These are phyloP conservation scores for Sugiyamaella qingdaonensis DNA, from an alignment of 805 yeast species.

Conservation along the genomic window DNA sequence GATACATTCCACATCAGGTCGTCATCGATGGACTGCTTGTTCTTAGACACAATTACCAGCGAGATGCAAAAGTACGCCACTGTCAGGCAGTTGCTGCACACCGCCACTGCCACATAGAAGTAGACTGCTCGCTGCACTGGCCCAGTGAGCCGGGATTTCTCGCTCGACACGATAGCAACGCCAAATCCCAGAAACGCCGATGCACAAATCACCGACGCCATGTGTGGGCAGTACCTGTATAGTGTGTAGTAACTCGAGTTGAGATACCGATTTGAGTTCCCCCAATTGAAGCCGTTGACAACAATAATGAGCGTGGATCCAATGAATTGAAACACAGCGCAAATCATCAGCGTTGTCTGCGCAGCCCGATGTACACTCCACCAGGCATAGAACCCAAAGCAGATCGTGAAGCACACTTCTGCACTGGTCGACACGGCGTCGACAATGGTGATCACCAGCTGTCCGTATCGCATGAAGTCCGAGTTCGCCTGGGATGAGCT, in stretches of 20 bases:
- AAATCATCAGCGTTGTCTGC: slow-evolving; percentile 2
- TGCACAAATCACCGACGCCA: slow-evolving; percentile 16
- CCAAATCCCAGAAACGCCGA: slow-evolving; percentile 26
- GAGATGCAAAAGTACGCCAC: slow-evolving; percentile 24
- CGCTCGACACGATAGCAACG: slow-evolving; percentile 20
- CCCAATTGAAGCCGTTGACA: neutral
- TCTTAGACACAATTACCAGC: slow-evolving; percentile 6
- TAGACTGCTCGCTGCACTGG: slow-evolving; percentile 19
- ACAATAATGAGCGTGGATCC: slow-evolving; percentile 3
- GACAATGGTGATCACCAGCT: slow-evolving; percentile 1
- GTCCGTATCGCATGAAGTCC: neutral
- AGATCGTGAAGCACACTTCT: slow-evolving; percentile 3
- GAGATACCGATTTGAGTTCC: neutral
- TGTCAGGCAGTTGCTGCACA: slow-evolving; percentile 16
- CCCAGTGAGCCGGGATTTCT: slow-evolving; percentile 22
- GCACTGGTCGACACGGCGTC: neutral
- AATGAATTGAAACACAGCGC: slow-evolving; percentile 7
- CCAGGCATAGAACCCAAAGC: slow-evolving; percentile 7
- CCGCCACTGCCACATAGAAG: slow-evolving; percentile 15
- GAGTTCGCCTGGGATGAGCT: neutral
- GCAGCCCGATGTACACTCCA: slow-evolving; percentile 1
- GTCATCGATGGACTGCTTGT: neutral
- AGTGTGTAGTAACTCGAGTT: neutral
- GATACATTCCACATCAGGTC: slow-evolving; percentile 1
- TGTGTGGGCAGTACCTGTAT: slow-evolving; percentile 4